Evolutionary conservation across 164 flowering plant species (phyloP), one percentile per base, ranked within the genome.

Genomic region (Dillenia suffruticosa): DNA sequence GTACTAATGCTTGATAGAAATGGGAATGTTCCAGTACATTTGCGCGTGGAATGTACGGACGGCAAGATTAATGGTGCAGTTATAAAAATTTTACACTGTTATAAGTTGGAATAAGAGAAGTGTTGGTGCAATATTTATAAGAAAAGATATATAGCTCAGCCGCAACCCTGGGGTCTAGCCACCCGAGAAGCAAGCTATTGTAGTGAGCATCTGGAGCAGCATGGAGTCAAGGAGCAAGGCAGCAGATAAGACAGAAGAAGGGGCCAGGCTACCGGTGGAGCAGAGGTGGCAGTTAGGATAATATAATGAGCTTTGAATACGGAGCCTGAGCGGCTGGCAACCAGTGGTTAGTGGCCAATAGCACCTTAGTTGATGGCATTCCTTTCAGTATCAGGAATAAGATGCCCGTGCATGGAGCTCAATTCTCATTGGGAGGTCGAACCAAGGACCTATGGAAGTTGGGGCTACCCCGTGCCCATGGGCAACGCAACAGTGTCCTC

Each of bases 351-450:
- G 57, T 62, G 57, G 56, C 63, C 64, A 52, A 62, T 62, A 62
- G 48, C 64, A 17, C 63, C 63, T 12, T 49, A 13, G 46, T 61
- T 61, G 63, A 61, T 61, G 63, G 11, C 46, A 61, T 61, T 61
- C 48, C 63, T 61, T 47, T 43, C 43, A 26, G 32, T 26, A 2
- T 26, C 2, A 26, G 32, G 32, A 0, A 26, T 1, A n/a, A 47
- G 62, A 48, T 9, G 53, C 43, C 7, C 1, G 55, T 24, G 47
- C 56, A 51, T 51, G 64, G 64, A 51, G 56, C 64, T 61, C 56
- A 17, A 51, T 51, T 51, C 64, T 17, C 26, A 51, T 61, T 51
- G 49, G 64, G 48, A 61, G 64, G 64, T 61, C 54, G 15, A 60
- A 60, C 63, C 60, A 55, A 46, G 54, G 49, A 47, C 54, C 44